Base-by-base conservation (phyloP, 2,329 filamentous ascomycete genomes). In the Fusarium subtropicale region DNA sequence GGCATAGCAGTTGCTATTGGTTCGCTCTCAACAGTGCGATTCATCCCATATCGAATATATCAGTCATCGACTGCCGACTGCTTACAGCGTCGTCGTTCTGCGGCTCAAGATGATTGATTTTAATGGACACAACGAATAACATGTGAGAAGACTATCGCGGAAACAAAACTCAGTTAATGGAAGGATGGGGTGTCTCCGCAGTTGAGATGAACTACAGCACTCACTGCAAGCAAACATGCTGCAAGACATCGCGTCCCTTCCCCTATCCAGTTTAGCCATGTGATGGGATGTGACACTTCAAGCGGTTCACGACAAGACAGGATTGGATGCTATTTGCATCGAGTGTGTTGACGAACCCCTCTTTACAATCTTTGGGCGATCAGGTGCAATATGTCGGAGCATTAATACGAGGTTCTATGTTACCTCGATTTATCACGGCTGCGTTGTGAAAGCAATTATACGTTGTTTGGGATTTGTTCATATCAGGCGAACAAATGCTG, bases 181-280 rank as follows among this genome's bases (percentile, higher is more conserved):
- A 59, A 51, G 38, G 45, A 20, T 47, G 34, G 28, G 48, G 24
- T 47, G 34, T 50, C 66, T 64, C 67, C 67, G 63, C 67, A 60
- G 28, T 45, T 50, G 47, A 41, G 34, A 52, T 52, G 34, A 30
- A 41, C 48, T 31, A 30, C 44, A 46, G 22, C 39, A 24, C 20
- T 24, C 39, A 42, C 42, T 28, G 34, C 48, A 52, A 52, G 24
- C 62, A 66, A 54, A 60, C 47, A 54, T 41, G 41, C 61, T 65
- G 54, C 59, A 64, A 68, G 50, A 60, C 64, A 68, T 71, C 45
- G 48, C 51, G 39, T 64, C 39, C 56, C 44, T 64, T 60, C 63
- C 67, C 60, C 47, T 56, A 38, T 69, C 63, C 54, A 69, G 67
- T 64, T 36, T 69, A 68, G 67, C 63, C 67, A 68, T 69, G 67